Evolutionary conservation across 169 alveolate species (phyloP), one percentile per base, ranked within the genome.

Genomic region (Cryptosporidium viatorum): DNA sequence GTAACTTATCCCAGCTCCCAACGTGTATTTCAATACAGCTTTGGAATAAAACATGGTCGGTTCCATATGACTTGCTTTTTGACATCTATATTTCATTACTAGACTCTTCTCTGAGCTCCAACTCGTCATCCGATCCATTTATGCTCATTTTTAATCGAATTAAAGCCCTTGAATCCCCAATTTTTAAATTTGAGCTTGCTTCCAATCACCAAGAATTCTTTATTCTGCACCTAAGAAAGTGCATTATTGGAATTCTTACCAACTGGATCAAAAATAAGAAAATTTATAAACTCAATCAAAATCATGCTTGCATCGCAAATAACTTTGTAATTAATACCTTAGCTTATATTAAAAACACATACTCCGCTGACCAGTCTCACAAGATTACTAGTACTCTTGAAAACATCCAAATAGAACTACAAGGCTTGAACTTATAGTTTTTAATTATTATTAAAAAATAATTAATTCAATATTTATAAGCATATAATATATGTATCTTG

Each of bases 1-100:
- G 12, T 10, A 14, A 33, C 18, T 10, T 37, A 33, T 35, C 51
- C 18, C 71, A 65, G 9, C 10, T 55, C 18, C 71, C 71, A 8
- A 73, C 7, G 18, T 55, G 58, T 18, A 59, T 80, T 41, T 62
- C 89, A 29, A 35, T 80, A 2, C 31, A 80, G 26, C 12, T 80
- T 3, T 80, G 89, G 89, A 58, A 59, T 1, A 62, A 80, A 41
- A 5, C 26, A 21, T 80, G 71, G 71, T 62, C 73, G 7, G 67
- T 80, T 12, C 75, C 89, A 37, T 67, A 62, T 67, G 80, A 80
- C 45, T 26, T 80, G 68, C 33, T 80, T 9, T 33, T 80, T 26
- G 89, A 80, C 50, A 55, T 65, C 10, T 80, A 80, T 48, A 14
- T 80, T 55, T 80, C 89, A 45, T 67, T 80, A 9, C 59, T 80